phyloP scores from a whole-genome alignment of 2,329 filamentous ascomycete species.

The Trichoderma sp. region DNA sequence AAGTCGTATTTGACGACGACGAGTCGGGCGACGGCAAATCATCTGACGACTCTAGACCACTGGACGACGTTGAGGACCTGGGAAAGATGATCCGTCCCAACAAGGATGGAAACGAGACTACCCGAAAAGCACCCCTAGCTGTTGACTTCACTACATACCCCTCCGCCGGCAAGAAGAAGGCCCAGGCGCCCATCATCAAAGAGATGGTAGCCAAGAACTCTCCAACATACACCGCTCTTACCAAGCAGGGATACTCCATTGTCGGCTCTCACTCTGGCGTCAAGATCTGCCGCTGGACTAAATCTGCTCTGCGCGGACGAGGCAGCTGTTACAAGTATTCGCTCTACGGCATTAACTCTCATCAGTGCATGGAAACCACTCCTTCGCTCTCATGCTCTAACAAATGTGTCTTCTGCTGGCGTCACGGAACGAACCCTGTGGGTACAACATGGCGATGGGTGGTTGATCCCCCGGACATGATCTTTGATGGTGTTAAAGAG shows the following conservation, averaged over 20 bases:
- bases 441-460: slow-evolving; percentile 97
- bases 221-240: slow-evolving; percentile 84
- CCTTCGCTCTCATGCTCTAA: slow-evolving; percentile 95
- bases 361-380: slow-evolving; percentile 98
- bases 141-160: slow-evolving; percentile 83
- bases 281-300: slow-evolving; percentile 98
- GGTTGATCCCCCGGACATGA: slow-evolving; percentile 84
- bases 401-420: slow-evolving; percentile 99
- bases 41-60: slow-evolving; percentile 39
- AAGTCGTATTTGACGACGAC: slow-evolving; percentile 49
- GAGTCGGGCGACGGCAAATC: slow-evolving; percentile 40
- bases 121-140: slow-evolving; percentile 58
- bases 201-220: slow-evolving; percentile 94
- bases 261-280: slow-evolving; percentile 94
- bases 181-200: slow-evolving; percentile 58
- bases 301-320: slow-evolving; percentile 88
- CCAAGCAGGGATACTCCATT: slow-evolving; percentile 95
- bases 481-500: slow-evolving; percentile 86
- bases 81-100: slow-evolving; percentile 62
- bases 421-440: slow-evolving; percentile 95
- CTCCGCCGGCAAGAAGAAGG: slow-evolving; percentile 49
- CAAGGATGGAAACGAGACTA: slow-evolving; percentile 35
- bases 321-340: slow-evolving; percentile 98
- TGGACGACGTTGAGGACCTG: slow-evolving; percentile 86
- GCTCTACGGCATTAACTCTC: slow-evolving; percentile 94